phyloP scores from a whole-genome alignment of 2,329 filamentous ascomycete species.

The Aspergillus pseudoviridinutans region DNA sequence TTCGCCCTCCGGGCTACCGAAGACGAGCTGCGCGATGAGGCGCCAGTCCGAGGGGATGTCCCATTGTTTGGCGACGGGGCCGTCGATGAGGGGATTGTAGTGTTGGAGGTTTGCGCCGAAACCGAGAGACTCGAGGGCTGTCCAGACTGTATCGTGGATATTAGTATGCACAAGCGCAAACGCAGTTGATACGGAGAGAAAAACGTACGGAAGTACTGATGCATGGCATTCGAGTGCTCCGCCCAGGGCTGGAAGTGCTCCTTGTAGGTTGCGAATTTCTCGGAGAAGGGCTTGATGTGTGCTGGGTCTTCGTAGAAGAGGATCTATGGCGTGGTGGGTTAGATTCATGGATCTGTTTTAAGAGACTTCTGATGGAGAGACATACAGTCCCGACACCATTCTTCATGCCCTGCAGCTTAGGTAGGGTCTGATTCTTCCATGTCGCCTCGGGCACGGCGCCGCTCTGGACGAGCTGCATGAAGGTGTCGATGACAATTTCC shows the following conservation, averaged over 20 bases:
- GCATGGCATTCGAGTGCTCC: constrained; percentile 73
- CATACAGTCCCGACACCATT: constrained; percentile 69
- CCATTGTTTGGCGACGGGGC: constrained; percentile 66
- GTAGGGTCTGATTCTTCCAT: constrained; percentile 49
- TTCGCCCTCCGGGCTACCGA: constrained; percentile 58
- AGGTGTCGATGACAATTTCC: constrained; percentile 63
- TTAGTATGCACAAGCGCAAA: background rate
- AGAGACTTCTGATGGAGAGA: constrained; percentile 26
- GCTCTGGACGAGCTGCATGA: constrained; percentile 65
- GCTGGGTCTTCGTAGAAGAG: constrained; percentile 82
- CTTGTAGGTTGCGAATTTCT: constrained; percentile 67
- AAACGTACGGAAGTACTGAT: constrained; percentile 60
- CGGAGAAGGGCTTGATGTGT: constrained; percentile 62
- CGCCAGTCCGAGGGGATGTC: constrained; percentile 68
- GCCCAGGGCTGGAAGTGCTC: constrained; percentile 77
- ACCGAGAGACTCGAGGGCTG: constrained; percentile 75
- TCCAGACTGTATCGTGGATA: constrained; percentile 57
- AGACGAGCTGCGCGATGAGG: constrained; percentile 79
- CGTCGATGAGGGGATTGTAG: constrained; percentile 84
- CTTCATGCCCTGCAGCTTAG: constrained; percentile 58
- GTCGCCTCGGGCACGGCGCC: constrained; percentile 45
- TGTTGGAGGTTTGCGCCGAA: constrained; percentile 88
- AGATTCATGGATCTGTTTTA: background rate
- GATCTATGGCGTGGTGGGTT: constrained; percentile 37
- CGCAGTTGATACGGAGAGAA: background rate